phyloP scores from a whole-genome alignment of 192 early-diverging fungal species.

The Phlyctochytrium arcticum region DNA sequence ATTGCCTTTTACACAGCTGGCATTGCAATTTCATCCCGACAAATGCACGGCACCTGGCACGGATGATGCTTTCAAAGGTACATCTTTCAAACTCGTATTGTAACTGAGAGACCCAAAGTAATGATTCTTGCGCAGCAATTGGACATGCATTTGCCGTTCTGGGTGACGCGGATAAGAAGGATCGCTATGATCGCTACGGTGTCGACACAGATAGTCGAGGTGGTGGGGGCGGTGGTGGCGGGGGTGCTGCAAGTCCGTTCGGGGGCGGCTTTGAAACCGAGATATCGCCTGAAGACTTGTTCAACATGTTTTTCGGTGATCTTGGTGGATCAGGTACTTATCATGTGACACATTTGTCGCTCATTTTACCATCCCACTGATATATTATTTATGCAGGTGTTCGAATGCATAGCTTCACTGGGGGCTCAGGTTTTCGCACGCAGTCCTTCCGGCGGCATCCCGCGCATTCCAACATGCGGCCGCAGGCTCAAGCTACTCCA shows the following conservation, averaged over 20 bases:
- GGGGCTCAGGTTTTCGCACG: slow-evolving; percentile 60
- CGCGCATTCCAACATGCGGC: slow-evolving; percentile 49
- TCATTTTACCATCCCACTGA: no score
- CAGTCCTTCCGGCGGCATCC: slow-evolving; percentile 36
- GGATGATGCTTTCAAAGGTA: slow-evolving; percentile 93
- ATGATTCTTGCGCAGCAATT: slow-evolving; percentile 54
- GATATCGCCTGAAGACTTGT: slow-evolving; percentile 88
- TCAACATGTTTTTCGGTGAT: slow-evolving; percentile 93
- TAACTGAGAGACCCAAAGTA: neutral
- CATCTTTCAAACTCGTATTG: slow-evolving; percentile 7
- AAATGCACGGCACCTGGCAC: slow-evolving; percentile 94
- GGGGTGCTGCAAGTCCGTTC: slow-evolving; percentile 27
- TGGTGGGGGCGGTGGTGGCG: slow-evolving; percentile 34
- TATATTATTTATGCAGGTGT: slow-evolving; percentile 16
- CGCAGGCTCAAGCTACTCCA: slow-evolving; percentile 31
- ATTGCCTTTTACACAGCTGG: slow-evolving; percentile 51
- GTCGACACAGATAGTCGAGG: slow-evolving; percentile 58
- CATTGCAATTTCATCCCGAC: slow-evolving; percentile 92
- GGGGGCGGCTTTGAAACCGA: slow-evolving; percentile 57
- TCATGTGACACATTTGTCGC: neutral
- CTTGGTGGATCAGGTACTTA: slow-evolving; percentile 51
- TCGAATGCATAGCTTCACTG: slow-evolving; percentile 29
- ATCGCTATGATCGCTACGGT: slow-evolving; percentile 82
- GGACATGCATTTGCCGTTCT: slow-evolving; percentile 88
- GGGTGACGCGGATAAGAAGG: slow-evolving; percentile 79